Evolutionary conservation across 208 protist species (phyloP), one percentile per base, ranked within the genome.

Genomic region (Jaenimonas drosophilae): DNA sequence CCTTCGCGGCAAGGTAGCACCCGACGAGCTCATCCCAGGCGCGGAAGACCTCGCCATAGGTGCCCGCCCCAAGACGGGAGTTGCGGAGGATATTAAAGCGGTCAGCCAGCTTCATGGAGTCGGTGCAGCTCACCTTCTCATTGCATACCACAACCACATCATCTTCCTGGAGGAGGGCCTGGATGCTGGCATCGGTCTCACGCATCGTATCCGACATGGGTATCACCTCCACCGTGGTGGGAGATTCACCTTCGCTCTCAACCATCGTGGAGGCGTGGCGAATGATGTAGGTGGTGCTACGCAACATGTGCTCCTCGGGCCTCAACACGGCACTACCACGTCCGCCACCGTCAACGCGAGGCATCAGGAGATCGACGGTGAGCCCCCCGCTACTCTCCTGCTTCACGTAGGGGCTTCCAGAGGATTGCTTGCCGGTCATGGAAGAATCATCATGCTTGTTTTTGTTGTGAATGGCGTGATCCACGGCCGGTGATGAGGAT

Each of bases 1-100:
- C 74, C 68, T 88, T 88, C 42, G 68, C 73, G 5, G 79, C 79
- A 12, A 84, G 45, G 65, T 77, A 77, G 36, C 69, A 49, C 14
- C 69, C 73, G 6, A 51, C 41, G 51, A 67, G 51, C 59, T 76
- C 64, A 34, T 77, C 73, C 70, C 73, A 82, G 32, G 73, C 73
- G 20, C 61, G 68, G 49, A 54, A 82, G 29, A 82, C 73, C 16
- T 29, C 54, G 40, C 73, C 69, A 46, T 67, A 77, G 52, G 58
- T 77, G 26, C 73, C 73, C 31, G 59, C 45, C 11, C 69, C 73
- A 1, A 82, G 51, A 14, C 44, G 64, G 17, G 51, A 29, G 45
- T 70, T 48, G 25, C 50, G 28, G 47, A 82, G 32, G 14, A 77
- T 40, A 31, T 77, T 57, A 34, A 82, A 82, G 19, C 73, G 55